phyloP scores from a whole-genome alignment of 73 alveolate species.

The Paramecium biaurelia region DNA sequence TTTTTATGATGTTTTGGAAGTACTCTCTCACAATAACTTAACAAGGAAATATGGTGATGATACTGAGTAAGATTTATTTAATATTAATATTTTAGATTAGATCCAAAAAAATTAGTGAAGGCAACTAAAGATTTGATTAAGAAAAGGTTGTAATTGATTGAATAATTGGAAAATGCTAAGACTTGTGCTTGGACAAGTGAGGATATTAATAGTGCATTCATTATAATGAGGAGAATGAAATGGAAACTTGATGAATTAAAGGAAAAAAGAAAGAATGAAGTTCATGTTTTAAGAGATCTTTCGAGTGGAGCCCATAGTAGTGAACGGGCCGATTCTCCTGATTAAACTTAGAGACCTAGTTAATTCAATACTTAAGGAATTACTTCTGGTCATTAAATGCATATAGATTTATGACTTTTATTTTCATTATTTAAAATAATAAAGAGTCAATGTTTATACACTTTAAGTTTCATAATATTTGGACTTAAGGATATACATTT shows the following conservation, averaged over 20 bases:
- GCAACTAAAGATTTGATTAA: conserved; percentile 13
- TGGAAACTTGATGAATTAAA: conserved; percentile 14
- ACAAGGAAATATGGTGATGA: conserved; percentile 33
- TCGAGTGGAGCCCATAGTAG: neutral
- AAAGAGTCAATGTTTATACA: neutral
- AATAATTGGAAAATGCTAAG: neutral
- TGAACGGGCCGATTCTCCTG: neutral
- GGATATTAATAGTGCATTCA: conserved; percentile 8
- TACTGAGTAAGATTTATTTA: neutral
- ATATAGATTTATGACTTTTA: neutral
- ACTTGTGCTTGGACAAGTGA: neutral
- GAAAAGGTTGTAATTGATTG: neutral
- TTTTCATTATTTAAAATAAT: neutral
- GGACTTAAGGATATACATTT: neutral
- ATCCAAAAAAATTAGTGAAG: conserved; percentile 4
- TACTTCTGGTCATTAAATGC: neutral
- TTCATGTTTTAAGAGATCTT: neutral
- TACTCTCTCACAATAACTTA: neutral
- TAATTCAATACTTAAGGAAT: neutral
- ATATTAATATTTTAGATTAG: neutral
- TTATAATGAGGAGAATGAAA: conserved; percentile 22
- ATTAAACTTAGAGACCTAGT: neutral
- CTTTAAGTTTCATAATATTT: neutral
- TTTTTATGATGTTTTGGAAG: conserved; percentile 31
- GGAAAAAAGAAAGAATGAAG: conserved; percentile 3